Base-by-base conservation (phyloP, 192 early-diverging fungal genomes). In the Paraglomus brasilianum region DNA sequence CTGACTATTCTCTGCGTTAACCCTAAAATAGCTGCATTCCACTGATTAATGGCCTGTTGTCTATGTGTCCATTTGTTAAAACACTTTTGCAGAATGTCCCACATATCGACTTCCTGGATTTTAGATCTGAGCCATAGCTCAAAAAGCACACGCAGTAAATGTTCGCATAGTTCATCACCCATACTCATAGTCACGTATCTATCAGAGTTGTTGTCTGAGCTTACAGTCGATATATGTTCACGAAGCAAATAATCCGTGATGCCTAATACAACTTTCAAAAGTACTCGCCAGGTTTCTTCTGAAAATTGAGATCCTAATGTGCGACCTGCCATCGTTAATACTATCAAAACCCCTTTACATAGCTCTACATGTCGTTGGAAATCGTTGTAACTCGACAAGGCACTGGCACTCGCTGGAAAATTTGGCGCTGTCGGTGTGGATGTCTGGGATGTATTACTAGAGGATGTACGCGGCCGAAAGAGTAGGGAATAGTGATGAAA, bases 261-360 rank as follows among this genome's bases (percentile, higher is more conserved):
- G 13, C 92, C 93, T 4, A 95, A 67, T 21, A 95, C 70, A 13
- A 95, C 88, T 67, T 93, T 93, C 17, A 95, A 74, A 9, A 95
- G 72, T 4, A 91, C 85, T 19, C 82, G 80, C 93, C 93, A 95
- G 0, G 92, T 95, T 42, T 89, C 88, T 62, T 84, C 75, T 1
- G 86, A 85, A 50, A 93, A 86, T 45, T 69, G 65, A n/a, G 70
- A 53, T 1, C 83, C 84, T 11, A 89, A 72, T 8, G 84, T 84
- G 56, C 87, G 77, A 8, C 82, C 87, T 17, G 88, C 86, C 70
- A 78, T 84, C 8, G 81, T 78, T 8, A 93, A 52, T 0, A 91
- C 81, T 0, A 79, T 78, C 1, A 94, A 79, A 0, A 88, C 86
- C 40, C 83, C 78, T 73, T 90, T 87, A 74, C 93, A 94, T 8